Evolutionary conservation across 768 basidiomycete species (phyloP).

Genomic region (Russula foetens): DNA sequence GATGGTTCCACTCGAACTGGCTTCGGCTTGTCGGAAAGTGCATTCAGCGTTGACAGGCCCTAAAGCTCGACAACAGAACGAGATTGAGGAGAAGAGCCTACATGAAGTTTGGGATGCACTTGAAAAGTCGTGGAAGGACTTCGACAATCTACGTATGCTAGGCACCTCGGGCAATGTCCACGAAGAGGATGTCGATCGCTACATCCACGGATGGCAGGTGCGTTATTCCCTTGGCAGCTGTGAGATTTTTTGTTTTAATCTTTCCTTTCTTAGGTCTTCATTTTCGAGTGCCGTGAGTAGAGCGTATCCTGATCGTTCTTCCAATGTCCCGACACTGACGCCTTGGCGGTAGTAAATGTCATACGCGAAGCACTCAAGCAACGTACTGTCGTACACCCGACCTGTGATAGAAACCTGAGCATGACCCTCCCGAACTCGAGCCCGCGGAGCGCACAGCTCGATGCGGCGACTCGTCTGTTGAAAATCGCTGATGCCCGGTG

Average conservation of each 20-base stretch:
- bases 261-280: slow-evolving; percentile 52
- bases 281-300: slow-evolving; percentile 79
- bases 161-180: slow-evolving; percentile 34
- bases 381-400: slow-evolving; percentile 32
- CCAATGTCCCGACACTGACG: slow-evolving; percentile 2
- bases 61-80: slow-evolving; percentile 54
- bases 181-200: slow-evolving; percentile 51
- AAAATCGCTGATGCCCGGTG: slow-evolving; percentile 38
- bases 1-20: slow-evolving; percentile 65
- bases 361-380: slow-evolving; percentile 78
- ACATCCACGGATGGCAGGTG: slow-evolving; percentile 84
- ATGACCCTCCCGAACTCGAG: slow-evolving; percentile 19
- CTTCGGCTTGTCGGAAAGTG: slow-evolving; percentile 68
- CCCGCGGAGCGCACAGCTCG: slow-evolving; percentile 22
- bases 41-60: slow-evolving; percentile 74
- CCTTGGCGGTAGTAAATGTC: slow-evolving; percentile 53
- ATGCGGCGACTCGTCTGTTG: slow-evolving; percentile 31
- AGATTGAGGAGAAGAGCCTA: slow-evolving; percentile 55
- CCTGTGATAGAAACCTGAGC: slow-evolving; percentile 11
- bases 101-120: slow-evolving; percentile 80
- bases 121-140: slow-evolving; percentile 76
- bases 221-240: slow-evolving; percentile 20
- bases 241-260: slow-evolving; percentile 13
- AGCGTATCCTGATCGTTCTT: slow-evolving; percentile 1
- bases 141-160: slow-evolving; percentile 52